Evolutionary conservation across 2,329 filamentous ascomycete genomes (phyloP), one percentile per base, ranked within the genome.

Genomic region (Incumbomyces lentus): DNA sequence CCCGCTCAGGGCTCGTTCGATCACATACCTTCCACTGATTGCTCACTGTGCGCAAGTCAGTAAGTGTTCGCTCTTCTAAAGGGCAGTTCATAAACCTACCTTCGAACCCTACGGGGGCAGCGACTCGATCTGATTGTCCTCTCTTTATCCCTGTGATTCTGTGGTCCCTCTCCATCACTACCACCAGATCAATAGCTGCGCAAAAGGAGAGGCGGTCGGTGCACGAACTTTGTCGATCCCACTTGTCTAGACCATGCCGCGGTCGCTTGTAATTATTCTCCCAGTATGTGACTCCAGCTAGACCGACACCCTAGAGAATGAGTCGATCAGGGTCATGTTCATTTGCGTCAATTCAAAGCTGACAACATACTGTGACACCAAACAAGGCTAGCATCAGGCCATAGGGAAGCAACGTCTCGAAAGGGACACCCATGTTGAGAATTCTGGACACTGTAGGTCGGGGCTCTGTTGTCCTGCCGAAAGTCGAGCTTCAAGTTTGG

Each of bases 91-190:
- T 14, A 14, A 6, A 40, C 55, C 13, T 34, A 57, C 55, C 52
- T 64, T 81, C 78, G 65, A 82, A 82, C 50, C 78, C 78, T 47
- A 68, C 64, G 22, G 78, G 78, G 26, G 79, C 79, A 49, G 67
- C 64, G 39, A 71, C 67, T 52, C 71, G 75, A 64, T 78, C 76
- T 47, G 76, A 76, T 61, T 82, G 79, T 50, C 76, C 78, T 65
- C 79, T 69, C 58, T 73, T 59, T 52, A 69, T 74, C 45, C 79
- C 79, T 34, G 79, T 82, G 57, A 82, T 68, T 52, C 79, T 67
- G 59, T 72, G 65, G 62, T 82, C 79, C 63, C 79, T 71, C 58
- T 81, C 75, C 76, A 82, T 79, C 79, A 82, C 79, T 82, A 61
- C 40, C 38, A 4, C 22, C 22, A 8, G 8, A 26, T 26, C 50